Percentiles rank a stretch among this genome's conserved stretches.
These are phyloP conservation scores for Micromonas commoda DNA, from an alignment of 139 green algal species.

Conservation along the genomic window DNA sequence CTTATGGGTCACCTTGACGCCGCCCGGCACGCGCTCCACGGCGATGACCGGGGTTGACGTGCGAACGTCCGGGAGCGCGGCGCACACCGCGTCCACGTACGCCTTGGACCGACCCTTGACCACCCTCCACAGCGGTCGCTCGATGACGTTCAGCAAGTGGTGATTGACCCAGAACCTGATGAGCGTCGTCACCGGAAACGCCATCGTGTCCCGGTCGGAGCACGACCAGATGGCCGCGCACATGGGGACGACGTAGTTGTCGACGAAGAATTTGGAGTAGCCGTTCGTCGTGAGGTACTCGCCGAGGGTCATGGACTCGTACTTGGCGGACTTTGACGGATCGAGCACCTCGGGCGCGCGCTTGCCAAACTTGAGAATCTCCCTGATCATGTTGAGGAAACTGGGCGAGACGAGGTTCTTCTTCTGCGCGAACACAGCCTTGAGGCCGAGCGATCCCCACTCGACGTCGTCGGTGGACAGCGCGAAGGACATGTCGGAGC, in stretches of 20 bases:
- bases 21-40: constrained; percentile 24
- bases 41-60: constrained; percentile 43
- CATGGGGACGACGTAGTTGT: constrained; percentile 88
- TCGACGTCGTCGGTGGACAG: constrained; percentile 59
- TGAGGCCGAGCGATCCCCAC: constrained; percentile 72
- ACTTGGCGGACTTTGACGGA: constrained; percentile 11
- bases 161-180: constrained; percentile 94
- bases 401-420: constrained; percentile 56
- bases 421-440: constrained; percentile 75
- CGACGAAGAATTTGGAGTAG: constrained; percentile 63
- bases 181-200: constrained; percentile 77
- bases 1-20: neutral
- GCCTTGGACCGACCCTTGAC: constrained; percentile 63
- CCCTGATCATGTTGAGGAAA: constrained; percentile 79
- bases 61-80: constrained; percentile 67
- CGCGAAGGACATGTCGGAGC: constrained; percentile 89
- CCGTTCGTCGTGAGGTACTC: constrained; percentile 61
- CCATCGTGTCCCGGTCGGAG: constrained; percentile 62
- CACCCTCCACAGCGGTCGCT: constrained; percentile 82
- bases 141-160: constrained; percentile 70
- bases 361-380: constrained; percentile 82
- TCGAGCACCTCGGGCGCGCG: constrained; percentile 62
- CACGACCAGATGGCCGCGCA: constrained; percentile 94
- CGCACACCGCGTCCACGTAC: constrained; percentile 56
- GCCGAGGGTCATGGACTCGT: constrained; percentile 59